Conservation (phyloP, 495 filamentous ascomycete genomes). For the Schizothecium vesticola region DNA sequence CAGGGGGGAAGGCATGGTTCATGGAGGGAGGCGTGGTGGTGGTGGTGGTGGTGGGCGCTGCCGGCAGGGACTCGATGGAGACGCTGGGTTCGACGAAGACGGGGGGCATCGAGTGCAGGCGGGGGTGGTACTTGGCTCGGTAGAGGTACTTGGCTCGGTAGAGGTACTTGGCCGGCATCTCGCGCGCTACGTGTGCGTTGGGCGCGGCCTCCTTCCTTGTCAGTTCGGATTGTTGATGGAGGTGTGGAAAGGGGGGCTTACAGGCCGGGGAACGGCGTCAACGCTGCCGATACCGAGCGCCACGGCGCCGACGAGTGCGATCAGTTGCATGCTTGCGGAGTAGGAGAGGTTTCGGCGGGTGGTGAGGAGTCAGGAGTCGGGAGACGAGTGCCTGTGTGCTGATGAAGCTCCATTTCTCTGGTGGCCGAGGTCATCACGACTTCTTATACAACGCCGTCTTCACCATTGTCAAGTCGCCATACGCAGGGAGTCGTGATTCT, state of each 20-base stretch:
- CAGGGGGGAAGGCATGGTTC: neutral
- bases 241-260: neutral
- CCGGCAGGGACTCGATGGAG: neutral
- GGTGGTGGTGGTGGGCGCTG: neutral
- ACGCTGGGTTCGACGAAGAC: neutral
- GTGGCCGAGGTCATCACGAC: neutral
- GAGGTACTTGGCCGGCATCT: neutral
- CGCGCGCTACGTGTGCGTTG: neutral
- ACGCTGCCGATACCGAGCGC: constrained; percentile 12
- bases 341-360: neutral
- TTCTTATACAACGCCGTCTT: neutral
- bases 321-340: constrained; percentile 13
- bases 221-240: neutral
- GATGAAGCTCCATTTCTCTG: neutral
- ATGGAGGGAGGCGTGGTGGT: neutral
- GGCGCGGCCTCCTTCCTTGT: neutral
- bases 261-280: constrained; percentile 1
- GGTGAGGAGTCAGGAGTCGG: neutral
- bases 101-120: constrained; percentile 4
- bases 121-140: constrained; percentile 7
- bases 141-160: constrained; percentile 1
- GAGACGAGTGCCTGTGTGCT: neutral
- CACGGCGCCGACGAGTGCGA: constrained; percentile 12
- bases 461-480: neutral
- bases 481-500: neutral